These are phyloP conservation scores for Nothophaeocryptopus gaeumannii DNA, from an alignment of 2,329 filamentous ascomycete genomes.

Conservation along the genomic window DNA sequence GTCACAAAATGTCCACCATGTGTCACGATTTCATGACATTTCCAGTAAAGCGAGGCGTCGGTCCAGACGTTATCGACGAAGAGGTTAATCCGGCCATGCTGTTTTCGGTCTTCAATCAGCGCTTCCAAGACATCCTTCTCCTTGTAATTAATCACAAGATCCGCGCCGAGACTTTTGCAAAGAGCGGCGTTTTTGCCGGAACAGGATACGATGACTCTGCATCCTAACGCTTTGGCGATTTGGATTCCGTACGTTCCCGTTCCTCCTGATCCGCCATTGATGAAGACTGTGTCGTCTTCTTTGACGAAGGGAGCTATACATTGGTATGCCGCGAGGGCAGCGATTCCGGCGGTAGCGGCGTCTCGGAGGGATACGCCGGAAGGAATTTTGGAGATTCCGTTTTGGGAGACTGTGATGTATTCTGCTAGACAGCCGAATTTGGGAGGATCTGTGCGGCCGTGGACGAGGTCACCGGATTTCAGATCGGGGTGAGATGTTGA, in stretches of 20 bases:
- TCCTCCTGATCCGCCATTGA: slow-evolving; percentile 65
- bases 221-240: slow-evolving; percentile 60
- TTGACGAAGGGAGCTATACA: slow-evolving; percentile 38
- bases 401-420: slow-evolving; percentile 32
- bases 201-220: slow-evolving; percentile 58
- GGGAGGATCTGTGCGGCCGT: slow-evolving; percentile 36
- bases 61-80: slow-evolving; percentile 59
- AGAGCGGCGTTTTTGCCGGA: slow-evolving; percentile 57
- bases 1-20: slow-evolving; percentile 51
- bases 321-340: slow-evolving; percentile 42
- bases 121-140: slow-evolving; percentile 43
- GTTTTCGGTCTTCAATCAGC: slow-evolving; percentile 48
- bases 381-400: slow-evolving; percentile 31
- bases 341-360: slow-evolving; percentile 37
- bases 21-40: slow-evolving; percentile 51
- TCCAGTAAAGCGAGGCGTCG: slow-evolving; percentile 52
- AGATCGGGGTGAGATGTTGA: slow-evolving; percentile 31
- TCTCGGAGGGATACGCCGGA: slow-evolving; percentile 37
- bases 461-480: slow-evolving; percentile 40
- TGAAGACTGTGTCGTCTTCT: slow-evolving; percentile 54
- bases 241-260: slow-evolving; percentile 61
- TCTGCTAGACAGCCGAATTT: slow-evolving; percentile 39
- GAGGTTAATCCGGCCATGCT: slow-evolving; percentile 44
- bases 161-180: slow-evolving; percentile 59
- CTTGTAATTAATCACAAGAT: slow-evolving; percentile 62